Evolutionary conservation across 257 asterid genomes (phyloP).

Genomic region (Fraxinus pennsylvanica): DNA sequence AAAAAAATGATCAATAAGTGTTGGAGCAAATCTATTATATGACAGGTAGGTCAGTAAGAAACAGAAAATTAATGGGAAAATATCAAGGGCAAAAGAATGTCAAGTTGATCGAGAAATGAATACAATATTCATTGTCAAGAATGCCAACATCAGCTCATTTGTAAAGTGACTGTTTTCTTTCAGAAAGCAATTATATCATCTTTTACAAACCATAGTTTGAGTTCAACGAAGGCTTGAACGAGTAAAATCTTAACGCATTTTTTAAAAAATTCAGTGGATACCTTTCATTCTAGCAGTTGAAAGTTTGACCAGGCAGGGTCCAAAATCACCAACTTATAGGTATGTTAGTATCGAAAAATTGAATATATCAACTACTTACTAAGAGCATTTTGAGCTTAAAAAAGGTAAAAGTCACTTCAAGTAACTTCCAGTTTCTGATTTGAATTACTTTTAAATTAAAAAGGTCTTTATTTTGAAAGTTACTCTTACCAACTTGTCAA

Average conservation of each 20-base stretch:
- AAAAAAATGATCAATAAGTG: conserved; percentile 2
- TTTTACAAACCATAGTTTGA: neutral
- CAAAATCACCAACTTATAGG: neutral
- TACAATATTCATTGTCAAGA: neutral
- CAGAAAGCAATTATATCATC: neutral
- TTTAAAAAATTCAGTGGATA: too few relatives aligned
- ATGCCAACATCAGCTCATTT: neutral
- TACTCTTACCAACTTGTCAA: neutral
- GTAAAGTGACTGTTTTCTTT: neutral
- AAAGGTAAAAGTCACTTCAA: neutral
- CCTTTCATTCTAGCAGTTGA: neutral
- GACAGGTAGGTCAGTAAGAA: neutral
- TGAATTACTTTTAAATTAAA: neutral
- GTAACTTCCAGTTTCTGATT: neutral
- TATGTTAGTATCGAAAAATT: neutral
- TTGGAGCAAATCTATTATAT: neutral
- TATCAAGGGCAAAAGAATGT: neutral
- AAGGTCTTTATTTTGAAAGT: neutral
- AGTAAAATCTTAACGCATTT: too few relatives aligned
- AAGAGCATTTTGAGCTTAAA: neutral
- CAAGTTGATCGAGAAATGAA: neutral
- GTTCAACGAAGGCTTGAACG: neutral
- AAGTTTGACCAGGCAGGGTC: neutral
- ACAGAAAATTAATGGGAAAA: neutral
- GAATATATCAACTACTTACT: neutral